Evolutionary conservation across 1,284 basidiomycete species (phyloP).

Genomic region (Marasmius oreades): DNA sequence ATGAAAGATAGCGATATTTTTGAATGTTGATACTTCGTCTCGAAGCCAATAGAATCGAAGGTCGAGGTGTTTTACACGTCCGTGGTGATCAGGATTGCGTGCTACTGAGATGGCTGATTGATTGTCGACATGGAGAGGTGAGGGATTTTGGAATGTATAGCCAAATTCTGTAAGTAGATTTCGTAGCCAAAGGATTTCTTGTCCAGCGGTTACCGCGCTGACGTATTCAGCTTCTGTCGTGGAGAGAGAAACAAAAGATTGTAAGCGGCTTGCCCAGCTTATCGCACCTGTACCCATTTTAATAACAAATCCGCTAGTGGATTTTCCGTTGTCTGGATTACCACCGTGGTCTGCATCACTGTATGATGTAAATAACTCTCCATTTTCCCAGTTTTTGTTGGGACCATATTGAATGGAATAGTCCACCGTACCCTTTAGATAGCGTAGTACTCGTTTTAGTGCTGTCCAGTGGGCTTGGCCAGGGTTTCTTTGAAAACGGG

Average conservation of each 20-base stretch:
- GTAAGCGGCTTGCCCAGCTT: conserved; percentile 36
- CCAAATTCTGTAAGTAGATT: no score
- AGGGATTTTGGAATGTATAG: no score
- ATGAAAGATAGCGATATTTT: conserved; percentile 16
- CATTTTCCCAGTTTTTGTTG: neutral
- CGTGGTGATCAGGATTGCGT: conserved; percentile 15
- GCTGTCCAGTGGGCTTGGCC: conserved; percentile 23
- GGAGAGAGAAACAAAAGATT: conserved; percentile 34
- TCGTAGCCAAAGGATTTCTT: no score
- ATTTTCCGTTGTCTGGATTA: no score
- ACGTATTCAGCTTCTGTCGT: no score
- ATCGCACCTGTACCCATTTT: no score
- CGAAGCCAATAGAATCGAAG: conserved; percentile 30
- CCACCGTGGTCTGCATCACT: no score
- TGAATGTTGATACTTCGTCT: conserved; percentile 24
- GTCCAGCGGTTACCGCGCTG: no score
- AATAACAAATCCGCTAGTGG: no score
- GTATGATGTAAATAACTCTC: neutral
- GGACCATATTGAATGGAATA: neutral
- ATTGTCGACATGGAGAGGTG: no score
- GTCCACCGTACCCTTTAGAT: conserved; percentile 26
- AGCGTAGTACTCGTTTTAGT: conserved; percentile 20
- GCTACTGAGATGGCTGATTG: conserved; percentile 8
- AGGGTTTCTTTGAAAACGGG: conserved; percentile 21
- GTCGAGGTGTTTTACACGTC: conserved; percentile 36